Percentiles rank a stretch among this genome's conserved stretches.
Conservation (phyloP, 306 rosid genomes). For the Cicer bijugum region DNA sequence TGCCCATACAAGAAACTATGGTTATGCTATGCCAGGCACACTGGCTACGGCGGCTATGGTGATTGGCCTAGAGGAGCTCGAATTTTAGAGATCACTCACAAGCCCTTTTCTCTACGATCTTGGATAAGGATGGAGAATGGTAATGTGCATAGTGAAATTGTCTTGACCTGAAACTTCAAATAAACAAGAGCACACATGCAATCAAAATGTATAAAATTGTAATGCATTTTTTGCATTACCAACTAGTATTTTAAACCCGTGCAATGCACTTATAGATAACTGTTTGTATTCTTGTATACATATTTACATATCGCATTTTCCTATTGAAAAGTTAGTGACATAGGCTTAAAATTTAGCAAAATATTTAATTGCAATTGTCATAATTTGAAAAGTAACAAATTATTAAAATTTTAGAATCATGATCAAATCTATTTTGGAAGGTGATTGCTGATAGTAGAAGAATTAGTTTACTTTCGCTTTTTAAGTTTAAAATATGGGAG, state of each 20-base stretch:
- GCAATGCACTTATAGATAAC: too few relatives aligned
- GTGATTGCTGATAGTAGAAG: too few relatives aligned
- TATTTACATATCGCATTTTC: too few relatives aligned
- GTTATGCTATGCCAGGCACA: constrained; percentile 83
- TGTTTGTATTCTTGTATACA: too few relatives aligned
- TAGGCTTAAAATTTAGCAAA: background rate
- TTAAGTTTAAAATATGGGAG: too few relatives aligned
- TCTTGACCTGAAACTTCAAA: constrained; percentile 48
- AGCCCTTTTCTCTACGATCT: constrained; percentile 68
- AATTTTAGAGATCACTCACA: constrained; percentile 57
- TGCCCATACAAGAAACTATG: constrained; percentile 70
- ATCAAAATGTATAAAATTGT: background rate
- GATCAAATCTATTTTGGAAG: too few relatives aligned
- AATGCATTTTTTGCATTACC: too few relatives aligned
- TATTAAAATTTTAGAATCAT: too few relatives aligned
- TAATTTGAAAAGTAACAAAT: background rate
- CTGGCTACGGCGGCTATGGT: constrained; percentile 85
- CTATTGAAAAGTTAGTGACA: background rate
- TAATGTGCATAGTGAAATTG: constrained; percentile 58
- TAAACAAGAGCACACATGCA: background rate
- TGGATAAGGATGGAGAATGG: constrained; percentile 90
- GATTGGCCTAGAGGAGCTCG: constrained; percentile 76
- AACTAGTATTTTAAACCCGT: background rate
- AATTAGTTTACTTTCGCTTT: too few relatives aligned
- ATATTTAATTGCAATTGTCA: background rate